Percentiles rank a stretch among this genome's conserved stretches.
Evolutionary conservation across 2,329 filamentous ascomycete genomes (phyloP).

Genomic region (Hirsutella thompsonii): DNA sequence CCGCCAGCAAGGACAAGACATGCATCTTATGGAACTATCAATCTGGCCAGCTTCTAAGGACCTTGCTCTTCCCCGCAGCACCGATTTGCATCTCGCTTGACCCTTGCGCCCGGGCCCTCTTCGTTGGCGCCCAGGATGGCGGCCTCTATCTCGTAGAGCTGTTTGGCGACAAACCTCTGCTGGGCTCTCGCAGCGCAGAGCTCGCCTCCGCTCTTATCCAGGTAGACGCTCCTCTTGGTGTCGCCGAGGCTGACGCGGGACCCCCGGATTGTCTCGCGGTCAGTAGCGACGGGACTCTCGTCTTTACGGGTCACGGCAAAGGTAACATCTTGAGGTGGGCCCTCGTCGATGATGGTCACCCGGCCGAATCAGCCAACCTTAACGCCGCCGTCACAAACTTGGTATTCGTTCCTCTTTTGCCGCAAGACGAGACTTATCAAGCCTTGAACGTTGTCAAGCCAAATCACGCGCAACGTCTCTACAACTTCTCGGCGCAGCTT

Average conservation of each 20-base stretch:
- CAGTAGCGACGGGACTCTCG: constrained; percentile 68
- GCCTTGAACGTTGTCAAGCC: constrained; percentile 64
- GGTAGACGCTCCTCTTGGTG: constrained; percentile 38
- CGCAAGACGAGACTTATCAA: constrained; percentile 27
- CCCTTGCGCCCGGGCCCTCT: constrained; percentile 71
- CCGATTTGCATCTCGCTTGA: constrained; percentile 67
- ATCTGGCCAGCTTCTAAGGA: constrained; percentile 63
- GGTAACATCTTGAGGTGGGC: constrained; percentile 77
- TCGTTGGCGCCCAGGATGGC: constrained; percentile 68
- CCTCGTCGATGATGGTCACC: constrained; percentile 55
- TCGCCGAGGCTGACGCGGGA: constrained; percentile 49
- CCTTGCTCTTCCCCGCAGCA: constrained; percentile 62
- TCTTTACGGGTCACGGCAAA: constrained; percentile 70
- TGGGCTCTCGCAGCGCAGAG: constrained; percentile 39
- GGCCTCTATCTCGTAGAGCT: constrained; percentile 72
- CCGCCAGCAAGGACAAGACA: constrained; percentile 74
- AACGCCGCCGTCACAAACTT: constrained; percentile 78
- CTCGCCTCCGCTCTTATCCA: constrained; percentile 45
- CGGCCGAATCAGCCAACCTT: constrained; percentile 54
- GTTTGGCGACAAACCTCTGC: constrained; percentile 37
- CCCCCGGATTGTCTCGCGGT: constrained; percentile 55
- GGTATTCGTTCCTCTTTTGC: constrained; percentile 52
- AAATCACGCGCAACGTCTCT: constrained; percentile 51
- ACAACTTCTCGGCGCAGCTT: constrained; percentile 55
- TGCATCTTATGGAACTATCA: constrained; percentile 90